Base-by-base conservation (phyloP, 345 rosid species). In the Draba incana region DNA sequence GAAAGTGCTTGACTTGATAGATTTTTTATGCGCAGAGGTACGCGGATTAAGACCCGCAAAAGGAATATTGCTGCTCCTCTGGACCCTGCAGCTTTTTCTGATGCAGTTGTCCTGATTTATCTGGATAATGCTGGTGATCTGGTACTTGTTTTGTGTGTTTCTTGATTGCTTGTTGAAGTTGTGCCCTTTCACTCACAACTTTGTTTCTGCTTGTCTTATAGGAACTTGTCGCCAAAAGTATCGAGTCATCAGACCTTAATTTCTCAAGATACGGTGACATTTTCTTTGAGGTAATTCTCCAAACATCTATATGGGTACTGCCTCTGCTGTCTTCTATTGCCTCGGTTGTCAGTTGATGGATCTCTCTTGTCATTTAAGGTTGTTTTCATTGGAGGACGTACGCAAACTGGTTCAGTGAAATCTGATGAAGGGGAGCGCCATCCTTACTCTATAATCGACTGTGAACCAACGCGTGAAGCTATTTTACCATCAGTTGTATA, bases 31-130 rank as follows among this genome's bases (percentile, higher is more conserved):
- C 62, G 53, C 30, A 60, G 98, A 76, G 98, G 99, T 69, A 86
- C 97, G 97, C 98, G 98, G 98, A 94, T 94, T 91, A 94, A 94
- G 98, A 82, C 98, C 98, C 97, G 98, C 97, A 94, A 94, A 83
- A 87, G 98, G 88, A 94, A 94, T 73, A 94, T 94, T 57, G 88
- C 98, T 8, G 93, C 93, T 12, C 98, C 99, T 8, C 82, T 89
- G 82, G 98, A 89, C 92, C 95, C 99, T 91, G 92, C 97, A 72
- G 88, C 95, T 25, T 91, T 91, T 81, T 83, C 99, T 24, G 98
- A 89, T 87, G 96, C 92, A 75, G 96, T 94, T 88, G 90, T 94
- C 82, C 90, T 85, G 93, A 91, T 94, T 62, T 94, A 94, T 67
- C 61, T 86, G 85, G 98, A 94, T 71, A 91, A 86, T 86, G 95